Percentiles rank a stretch among this genome's conserved stretches.
Conservation (phyloP, 768 basidiomycete species). For the Suillus clintonianus region DNA sequence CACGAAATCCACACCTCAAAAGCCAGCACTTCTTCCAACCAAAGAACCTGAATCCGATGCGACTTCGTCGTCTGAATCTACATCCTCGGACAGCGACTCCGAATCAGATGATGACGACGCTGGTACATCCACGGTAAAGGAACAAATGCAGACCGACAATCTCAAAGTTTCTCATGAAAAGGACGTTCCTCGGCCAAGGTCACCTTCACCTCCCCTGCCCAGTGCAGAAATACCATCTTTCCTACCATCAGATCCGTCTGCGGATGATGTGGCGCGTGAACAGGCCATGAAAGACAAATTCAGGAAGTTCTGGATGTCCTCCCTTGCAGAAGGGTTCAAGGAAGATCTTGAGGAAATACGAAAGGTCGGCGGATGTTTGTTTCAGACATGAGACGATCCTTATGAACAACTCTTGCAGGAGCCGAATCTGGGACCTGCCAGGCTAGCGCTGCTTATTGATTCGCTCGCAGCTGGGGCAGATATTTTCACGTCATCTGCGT, state of each 20-base stretch:
- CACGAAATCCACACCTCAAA: background rate
- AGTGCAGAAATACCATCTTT: slow-evolving; percentile 54
- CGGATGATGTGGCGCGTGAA: slow-evolving; percentile 44
- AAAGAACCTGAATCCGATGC: slow-evolving; percentile 10
- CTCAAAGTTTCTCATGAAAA: background rate
- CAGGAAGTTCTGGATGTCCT: slow-evolving; percentile 85
- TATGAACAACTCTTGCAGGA: slow-evolving; percentile 41
- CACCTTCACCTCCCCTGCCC: slow-evolving; percentile 23
- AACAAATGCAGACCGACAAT: slow-evolving; percentile 1
- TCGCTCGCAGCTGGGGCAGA: slow-evolving; percentile 80
- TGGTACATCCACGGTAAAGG: background rate
- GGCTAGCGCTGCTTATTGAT: slow-evolving; percentile 76
- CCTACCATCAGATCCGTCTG: slow-evolving; percentile 36
- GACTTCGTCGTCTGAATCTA: slow-evolving; percentile 14
- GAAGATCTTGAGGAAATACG: slow-evolving; percentile 84
- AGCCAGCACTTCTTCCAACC: background rate
- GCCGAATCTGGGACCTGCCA: slow-evolving; percentile 66
- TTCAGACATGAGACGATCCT: slow-evolving; percentile 25
- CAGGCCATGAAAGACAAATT: slow-evolving; percentile 64
- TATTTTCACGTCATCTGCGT: slow-evolving; percentile 54
- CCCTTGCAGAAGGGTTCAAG: slow-evolving; percentile 78
- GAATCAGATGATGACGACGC: slow-evolving; percentile 10
- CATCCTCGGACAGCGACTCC: slow-evolving; percentile 18
- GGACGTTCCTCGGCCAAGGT: slow-evolving; percentile 15
- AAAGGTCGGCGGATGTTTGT: slow-evolving; percentile 50